Evolutionary conservation across 108 stramenopile genomes (phyloP).

Genomic region (Skeletonema menzelii): DNA sequence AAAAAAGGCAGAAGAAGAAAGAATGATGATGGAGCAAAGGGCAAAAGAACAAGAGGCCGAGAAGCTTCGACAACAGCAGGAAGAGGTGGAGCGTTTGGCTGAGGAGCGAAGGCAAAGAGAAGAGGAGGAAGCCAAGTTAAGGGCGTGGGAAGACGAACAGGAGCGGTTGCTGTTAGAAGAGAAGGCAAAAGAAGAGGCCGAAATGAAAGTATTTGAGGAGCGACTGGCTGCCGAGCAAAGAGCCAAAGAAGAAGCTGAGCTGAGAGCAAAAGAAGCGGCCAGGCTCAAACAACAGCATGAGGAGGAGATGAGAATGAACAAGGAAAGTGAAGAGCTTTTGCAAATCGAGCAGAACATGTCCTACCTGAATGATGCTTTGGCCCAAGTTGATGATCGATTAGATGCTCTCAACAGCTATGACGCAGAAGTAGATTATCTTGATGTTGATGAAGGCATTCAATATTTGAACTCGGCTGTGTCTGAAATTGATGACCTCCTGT

Average conservation of each 20-base stretch:
- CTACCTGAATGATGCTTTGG: not conserved
- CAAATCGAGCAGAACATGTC: not conserved
- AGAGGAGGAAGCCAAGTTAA: not conserved
- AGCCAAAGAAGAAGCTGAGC: not conserved
- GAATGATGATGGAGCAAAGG: not conserved
- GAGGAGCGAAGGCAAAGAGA: not conserved
- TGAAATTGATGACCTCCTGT: not conserved
- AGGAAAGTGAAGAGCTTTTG: not conserved
- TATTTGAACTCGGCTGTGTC: not conserved
- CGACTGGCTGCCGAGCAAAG: not conserved
- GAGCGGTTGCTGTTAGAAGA: not conserved
- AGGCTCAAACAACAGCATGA: not conserved
- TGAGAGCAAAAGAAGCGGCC: not conserved
- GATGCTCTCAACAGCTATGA: not conserved
- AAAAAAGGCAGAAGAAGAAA: not conserved
- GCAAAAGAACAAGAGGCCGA: not conserved
- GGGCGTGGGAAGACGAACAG: not conserved
- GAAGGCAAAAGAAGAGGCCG: not conserved
- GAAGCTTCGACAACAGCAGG: not conserved
- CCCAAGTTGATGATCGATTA: not conserved
- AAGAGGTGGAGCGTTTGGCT: not conserved
- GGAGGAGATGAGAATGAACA: not conserved
- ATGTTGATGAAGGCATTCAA: not conserved
- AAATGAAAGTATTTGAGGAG: not conserved
- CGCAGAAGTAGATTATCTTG: not conserved